These are phyloP conservation scores for Fusarium pseudocircinatum DNA, from an alignment of 2,329 filamentous ascomycete species.

Conservation along the genomic window DNA sequence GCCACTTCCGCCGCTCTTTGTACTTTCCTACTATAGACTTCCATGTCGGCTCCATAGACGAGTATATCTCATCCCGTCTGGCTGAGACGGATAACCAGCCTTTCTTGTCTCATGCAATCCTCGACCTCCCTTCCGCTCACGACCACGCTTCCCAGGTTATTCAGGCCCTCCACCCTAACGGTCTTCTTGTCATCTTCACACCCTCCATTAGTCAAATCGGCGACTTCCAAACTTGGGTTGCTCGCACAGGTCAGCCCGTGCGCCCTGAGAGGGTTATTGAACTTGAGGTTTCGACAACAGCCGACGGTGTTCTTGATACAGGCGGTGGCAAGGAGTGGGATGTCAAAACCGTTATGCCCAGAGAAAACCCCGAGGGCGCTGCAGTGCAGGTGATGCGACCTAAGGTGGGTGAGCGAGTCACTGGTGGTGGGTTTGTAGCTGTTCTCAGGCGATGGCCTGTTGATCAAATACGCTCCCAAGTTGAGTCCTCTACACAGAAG, in stretches of 20 bases:
- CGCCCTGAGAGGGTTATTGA: conserved; percentile 69
- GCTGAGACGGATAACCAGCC: conserved; percentile 55
- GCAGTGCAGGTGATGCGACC: conserved; percentile 54
- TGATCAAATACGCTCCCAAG: conserved; percentile 10
- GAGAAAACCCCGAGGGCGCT: conserved; percentile 32
- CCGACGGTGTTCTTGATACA: conserved; percentile 56
- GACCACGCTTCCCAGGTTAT: conserved; percentile 57
- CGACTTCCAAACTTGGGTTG: conserved; percentile 62
- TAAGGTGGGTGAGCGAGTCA: conserved; percentile 52
- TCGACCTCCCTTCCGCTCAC: conserved; percentile 76
- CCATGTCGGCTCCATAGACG: conserved; percentile 72
- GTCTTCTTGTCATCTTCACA: conserved; percentile 74
- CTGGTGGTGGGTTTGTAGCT: conserved; percentile 54
- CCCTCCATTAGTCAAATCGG: conserved; percentile 83
- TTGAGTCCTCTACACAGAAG: conserved; percentile 10
- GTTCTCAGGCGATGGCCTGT: conserved; percentile 49
- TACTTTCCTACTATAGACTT: conserved; percentile 79
- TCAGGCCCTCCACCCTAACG: conserved; percentile 70
- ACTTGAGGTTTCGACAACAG: conserved; percentile 55
- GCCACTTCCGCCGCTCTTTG: conserved; percentile 73
- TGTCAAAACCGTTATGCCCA: conserved; percentile 59
- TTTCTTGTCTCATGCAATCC: conserved; percentile 76
- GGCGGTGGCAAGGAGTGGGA: conserved; percentile 71
- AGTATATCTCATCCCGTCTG: conserved; percentile 68
- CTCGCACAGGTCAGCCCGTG: conserved; percentile 62